Conservation (phyloP, 2,329 filamentous ascomycete genomes). For the Phoma sp. region DNA sequence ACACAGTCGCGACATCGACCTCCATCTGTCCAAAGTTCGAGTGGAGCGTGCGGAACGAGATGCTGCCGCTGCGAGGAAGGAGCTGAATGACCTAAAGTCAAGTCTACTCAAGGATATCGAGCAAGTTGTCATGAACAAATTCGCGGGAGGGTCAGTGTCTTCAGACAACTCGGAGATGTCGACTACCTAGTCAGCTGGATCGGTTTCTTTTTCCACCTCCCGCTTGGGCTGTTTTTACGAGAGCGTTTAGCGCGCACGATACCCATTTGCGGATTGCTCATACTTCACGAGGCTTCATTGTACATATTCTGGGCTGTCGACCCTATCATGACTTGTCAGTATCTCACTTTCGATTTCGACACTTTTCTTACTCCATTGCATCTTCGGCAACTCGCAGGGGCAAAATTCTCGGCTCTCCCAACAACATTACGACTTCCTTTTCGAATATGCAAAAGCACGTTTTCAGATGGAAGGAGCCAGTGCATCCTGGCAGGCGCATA, state of each 20-base stretch:
- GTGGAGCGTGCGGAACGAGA: slow-evolving; percentile 20
- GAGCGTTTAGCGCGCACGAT: slow-evolving; percentile 18
- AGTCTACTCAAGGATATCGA: slow-evolving; percentile 11
- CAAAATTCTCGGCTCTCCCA: not conserved
- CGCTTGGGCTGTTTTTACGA: slow-evolving; percentile 9
- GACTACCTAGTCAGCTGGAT: not conserved
- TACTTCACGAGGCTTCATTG: slow-evolving; percentile 10
- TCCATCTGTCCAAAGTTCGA: slow-evolving; percentile 12
- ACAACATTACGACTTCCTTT: not conserved
- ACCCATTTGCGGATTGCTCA: slow-evolving; percentile 12
- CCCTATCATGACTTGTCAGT: slow-evolving; percentile 3
- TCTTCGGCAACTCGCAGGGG: not conserved
- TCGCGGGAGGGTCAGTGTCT: slow-evolving; percentile 10
- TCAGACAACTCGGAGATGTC: slow-evolving; percentile 13
- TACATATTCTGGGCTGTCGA: slow-evolving; percentile 2
- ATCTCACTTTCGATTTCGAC: not conserved
- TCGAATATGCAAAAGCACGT: too few species aligned
- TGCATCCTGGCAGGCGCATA: too few species aligned
- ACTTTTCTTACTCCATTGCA: not conserved
- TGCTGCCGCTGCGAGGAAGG: slow-evolving; percentile 16
- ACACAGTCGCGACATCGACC: slow-evolving; percentile 15
- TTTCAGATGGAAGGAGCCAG: too few species aligned
- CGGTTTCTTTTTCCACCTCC: not conserved
- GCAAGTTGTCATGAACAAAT: slow-evolving; percentile 17
- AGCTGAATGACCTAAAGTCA: slow-evolving; percentile 13